Evolutionary conservation across 768 basidiomycete species (phyloP), one percentile per base, ranked within the genome.

Genomic region (Trametes meyenii): DNA sequence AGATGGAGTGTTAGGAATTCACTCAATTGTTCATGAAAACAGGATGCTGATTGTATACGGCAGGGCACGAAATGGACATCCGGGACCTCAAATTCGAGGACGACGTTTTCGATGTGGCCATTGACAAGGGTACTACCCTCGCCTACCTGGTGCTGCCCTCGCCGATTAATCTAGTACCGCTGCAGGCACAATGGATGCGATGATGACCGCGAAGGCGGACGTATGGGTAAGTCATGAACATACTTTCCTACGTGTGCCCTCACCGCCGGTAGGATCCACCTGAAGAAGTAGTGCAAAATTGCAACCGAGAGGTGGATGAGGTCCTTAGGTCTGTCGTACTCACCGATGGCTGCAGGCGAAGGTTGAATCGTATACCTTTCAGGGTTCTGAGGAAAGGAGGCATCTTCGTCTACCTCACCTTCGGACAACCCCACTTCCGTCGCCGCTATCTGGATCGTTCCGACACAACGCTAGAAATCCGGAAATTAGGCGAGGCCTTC

Each of bases 351-450:
- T 8, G 10, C 33, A 38, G 21, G 2, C 39, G 21, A 21, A 5
- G 23, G 7, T 13, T 10, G 10, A 36, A 1, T 12, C 16, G 6
- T 38, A 5, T 24, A 19, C 12, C 33, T 19, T 50, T 1, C 63
- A 92, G 90, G 66, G 84, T 91, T 8, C 81, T 94, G 19, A 81
- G 81, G n/a, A 80, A 78, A 62, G 74, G 62, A 1, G 88, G 89
- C 0, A 64, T 77, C 2, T 91, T 94, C 73, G 73, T 94, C 48
- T 93, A 94, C 71, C 74, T 94, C 60, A 94, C 92, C 5, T 93
- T 94, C 66, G 93, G 92, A 4, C 93, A 94, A 70, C 93, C 93
- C 0, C 93, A 95, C 71, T 94, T 95, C 71, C 86, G 93, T 42
- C 79, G 80, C 58, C 85, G 84, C 19, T 92, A 85, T 72, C 75